Base-by-base conservation (phyloP, 140 eudicot genomes). In the Senecio squalidus region DNA sequence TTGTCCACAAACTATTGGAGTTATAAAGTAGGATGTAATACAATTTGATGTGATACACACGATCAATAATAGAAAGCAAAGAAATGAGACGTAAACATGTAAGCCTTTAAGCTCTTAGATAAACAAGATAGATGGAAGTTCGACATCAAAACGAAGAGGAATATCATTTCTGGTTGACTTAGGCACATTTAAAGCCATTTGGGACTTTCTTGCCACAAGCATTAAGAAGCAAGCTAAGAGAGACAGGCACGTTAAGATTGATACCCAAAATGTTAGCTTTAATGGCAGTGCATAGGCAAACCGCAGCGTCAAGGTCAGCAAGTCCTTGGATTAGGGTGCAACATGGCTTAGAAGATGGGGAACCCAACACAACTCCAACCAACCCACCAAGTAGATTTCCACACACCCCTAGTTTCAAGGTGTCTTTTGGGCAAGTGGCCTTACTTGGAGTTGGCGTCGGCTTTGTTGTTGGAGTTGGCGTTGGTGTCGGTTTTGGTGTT, bases 191-290 rank as follows among this genome's bases (percentile, higher is more conserved):
- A 80, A 83, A 83, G 68, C 93, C 89, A 3, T 79, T 6, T 2
- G 95, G 93, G 22, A 64, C 69, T 15, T 70, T 78, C 84, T 83
- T 83, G 41, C 80, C 86, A 48, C 96, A 87, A 23, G 69, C 60
- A 73, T 83, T 87, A n/a, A n/a, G n/a, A n/a, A n/a, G n/a, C n/a
- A n/a, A n/a, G n/a, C n/a, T n/a, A n/a, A n/a, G n/a, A n/a, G 81
- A 61, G 49, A 86, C 54, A 0, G 93, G 95, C 11, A 86, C 54
- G 20, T 80, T 70, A 6, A 87, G 85, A 78, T 78, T 66, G 62
- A 73, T 70, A 1, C 96, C 96, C 73, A 83, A 76, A n/a, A 83
- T 46, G n/a, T n/a, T n/a, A n/a, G n/a, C n/a, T n/a, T n/a, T n/a
- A n/a, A n/a, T n/a, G n/a, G n/a, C n/a, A n/a, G n/a, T n/a, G n/a